phyloP scores from a whole-genome alignment of 495 filamentous ascomycete species.

The Penicillium crystallinum region DNA sequence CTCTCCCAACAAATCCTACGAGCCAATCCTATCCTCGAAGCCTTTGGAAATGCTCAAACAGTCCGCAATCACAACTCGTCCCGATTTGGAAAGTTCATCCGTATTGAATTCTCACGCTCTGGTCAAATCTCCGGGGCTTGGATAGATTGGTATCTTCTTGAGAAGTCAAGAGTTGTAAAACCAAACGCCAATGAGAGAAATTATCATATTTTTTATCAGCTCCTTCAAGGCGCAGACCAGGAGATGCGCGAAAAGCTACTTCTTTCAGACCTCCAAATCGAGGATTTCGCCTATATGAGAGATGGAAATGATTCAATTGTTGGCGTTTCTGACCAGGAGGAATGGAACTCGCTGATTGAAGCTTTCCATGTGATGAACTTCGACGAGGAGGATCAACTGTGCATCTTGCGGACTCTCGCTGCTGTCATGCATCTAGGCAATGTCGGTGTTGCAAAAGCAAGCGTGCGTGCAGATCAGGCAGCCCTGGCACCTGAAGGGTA shows the following conservation, averaged over 20 bases:
- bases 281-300: conserved; percentile 87
- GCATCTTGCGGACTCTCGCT: conserved; percentile 82
- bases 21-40: conserved; percentile 96
- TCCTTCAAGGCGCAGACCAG: conserved; percentile 75
- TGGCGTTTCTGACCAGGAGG: conserved; percentile 85
- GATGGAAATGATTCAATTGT: conserved; percentile 86
- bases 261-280: conserved; percentile 63
- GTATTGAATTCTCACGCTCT: conserved; percentile 87
- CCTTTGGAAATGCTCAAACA: conserved; percentile 97
- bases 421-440: conserved; percentile 93
- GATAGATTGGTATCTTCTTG: conserved; percentile 97
- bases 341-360: conserved; percentile 86
- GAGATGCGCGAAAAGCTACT: conserved; percentile 70
- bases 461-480: conserved; percentile 84
- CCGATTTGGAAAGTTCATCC: conserved; percentile 97
- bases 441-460: conserved; percentile 82
- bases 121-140: conserved; percentile 94
- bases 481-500: conserved; percentile 68
- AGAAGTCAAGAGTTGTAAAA: conserved; percentile 92
- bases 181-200: conserved; percentile 84
- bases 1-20: conserved; percentile 96
- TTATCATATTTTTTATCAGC: conserved; percentile 97
- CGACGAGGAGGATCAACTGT: conserved; percentile 73
- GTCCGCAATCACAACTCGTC: conserved; percentile 98
- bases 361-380: conserved; percentile 96